Evolutionary conservation across 495 filamentous ascomycete genomes (phyloP), one percentile per base, ranked within the genome.

Genomic region (Achaetomiella virescens): DNA sequence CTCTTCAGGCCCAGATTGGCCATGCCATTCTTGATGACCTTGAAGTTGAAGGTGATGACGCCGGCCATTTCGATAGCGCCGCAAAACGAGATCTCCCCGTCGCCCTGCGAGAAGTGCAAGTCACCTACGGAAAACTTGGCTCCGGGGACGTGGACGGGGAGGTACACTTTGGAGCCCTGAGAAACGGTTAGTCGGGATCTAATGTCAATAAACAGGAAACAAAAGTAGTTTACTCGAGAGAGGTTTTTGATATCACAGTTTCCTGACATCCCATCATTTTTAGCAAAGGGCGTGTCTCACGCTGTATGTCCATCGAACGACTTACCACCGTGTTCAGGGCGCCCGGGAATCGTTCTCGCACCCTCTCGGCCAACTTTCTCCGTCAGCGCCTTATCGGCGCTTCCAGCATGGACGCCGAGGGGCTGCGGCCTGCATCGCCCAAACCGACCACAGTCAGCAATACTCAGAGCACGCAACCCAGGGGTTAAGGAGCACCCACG

Each of bases 31-130:
- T 93, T 93, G 77, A 97, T 84, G 11, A 97, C 84, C 44, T 78
- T 84, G 76, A 95, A 89, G 66, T 95, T 96, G 63, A 96, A 75
- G 3, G 92, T 97, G 59, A 97, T 95, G 15, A 90, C 72, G 18
- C 92, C 92, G 0, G 91, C 88, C 89, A 97, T 97, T 68, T 97
- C 92, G 57, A 97, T 97, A 10, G 91, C 92, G 14, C 92, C 92
- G 63, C 92, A 97, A 72, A 97, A 97, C 0, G 85, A 89, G 48
- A 97, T 96, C 69, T 97, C 92, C 5, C 92, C 92, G 66, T 95
- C 90, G 21, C 91, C 90, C 69, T 96, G 84, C 0, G 82, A 88
- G 74, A 95, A 96, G 67, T 96, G 90, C 21, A 96, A 73, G 67
- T 97, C 91, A 15, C 91, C 92, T 10, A 97, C 92, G 43, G 81